Evolutionary conservation across 441 rosid genomes (phyloP), one percentile per base, ranked within the genome.

Genomic region (Omphalea diandra): DNA sequence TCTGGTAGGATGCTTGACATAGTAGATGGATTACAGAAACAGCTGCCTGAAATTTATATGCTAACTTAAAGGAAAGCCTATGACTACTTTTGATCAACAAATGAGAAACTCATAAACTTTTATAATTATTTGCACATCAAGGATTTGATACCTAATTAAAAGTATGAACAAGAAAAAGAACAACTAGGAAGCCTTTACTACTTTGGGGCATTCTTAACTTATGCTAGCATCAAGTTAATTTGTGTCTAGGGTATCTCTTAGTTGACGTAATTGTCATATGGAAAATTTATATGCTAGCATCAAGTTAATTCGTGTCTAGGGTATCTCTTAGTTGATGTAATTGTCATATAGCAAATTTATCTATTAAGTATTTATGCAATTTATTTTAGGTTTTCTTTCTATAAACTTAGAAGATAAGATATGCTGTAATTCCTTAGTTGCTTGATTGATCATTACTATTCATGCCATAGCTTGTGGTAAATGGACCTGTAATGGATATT

Each of bases 401-500:
- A n/a, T n/a, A n/a, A n/a, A n/a, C n/a, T n/a, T n/a, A n/a, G n/a
- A n/a, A n/a, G n/a, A n/a, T n/a, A 56, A 41, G 72, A 60, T 55
- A 44, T 27, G 40, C 5, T 2, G 33, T 40, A 36, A 52, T 63
- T 27, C 47, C 67, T 29, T 40, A 33, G 41, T 64, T 15, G 8
- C 50, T 63, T 38, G 50, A n/a, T n/a, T n/a, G n/a, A 41, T 69
- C 22, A 10, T 56, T 52, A n/a, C n/a, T 40, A 4, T 56, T 65
- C 32, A 55, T 58, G 18, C 31, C 50, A 49, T 77, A 63, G 54
- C 44, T 22, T 79, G 22, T 57, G 18, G 36, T 63, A 26, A 33
- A 49, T 44, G 60, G 43, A 59, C 53, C 47, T 52, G 9, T 47
- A 7, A 64, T 24, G 27, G 10, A 3, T 74, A 52, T 71, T 79